Conservation (phyloP, 805 yeast genomes). For the Saturnispora mendoncae region DNA sequence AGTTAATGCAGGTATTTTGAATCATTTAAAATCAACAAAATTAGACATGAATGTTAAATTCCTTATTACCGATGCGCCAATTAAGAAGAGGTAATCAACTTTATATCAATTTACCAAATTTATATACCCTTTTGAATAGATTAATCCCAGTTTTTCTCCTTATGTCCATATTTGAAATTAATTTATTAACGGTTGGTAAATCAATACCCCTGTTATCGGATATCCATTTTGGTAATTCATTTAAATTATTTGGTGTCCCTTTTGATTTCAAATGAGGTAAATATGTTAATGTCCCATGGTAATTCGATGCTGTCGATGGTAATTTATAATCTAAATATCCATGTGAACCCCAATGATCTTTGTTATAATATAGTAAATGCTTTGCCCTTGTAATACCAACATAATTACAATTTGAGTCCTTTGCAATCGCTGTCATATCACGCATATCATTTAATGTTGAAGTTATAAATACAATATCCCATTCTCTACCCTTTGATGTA, state of each 20-base stretch:
- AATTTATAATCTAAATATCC: constrained; percentile 16
- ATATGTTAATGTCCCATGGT: constrained; percentile 10
- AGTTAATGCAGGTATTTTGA: constrained; percentile 21
- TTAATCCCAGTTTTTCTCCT: background rate
- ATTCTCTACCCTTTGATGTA: constrained; percentile 67
- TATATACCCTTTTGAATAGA: constrained; percentile 1
- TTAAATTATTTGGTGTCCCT: constrained; percentile 9
- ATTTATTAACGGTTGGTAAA: background rate
- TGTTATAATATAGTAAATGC: constrained; percentile 33
- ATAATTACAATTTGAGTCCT: constrained; percentile 30
- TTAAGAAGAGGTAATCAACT: constrained; percentile 20
- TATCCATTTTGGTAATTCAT: constrained; percentile 8
- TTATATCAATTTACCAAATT: background rate
- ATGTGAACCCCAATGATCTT: constrained; percentile 17
- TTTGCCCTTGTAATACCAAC: constrained; percentile 64
- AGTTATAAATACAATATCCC: constrained; percentile 55
- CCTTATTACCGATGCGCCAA: constrained; percentile 40
- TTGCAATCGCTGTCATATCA: background rate
- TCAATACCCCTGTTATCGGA: constrained; percentile 1
- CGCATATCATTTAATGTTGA: constrained; percentile 3
- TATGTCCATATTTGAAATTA: background rate
- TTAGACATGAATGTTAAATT: constrained; percentile 31
- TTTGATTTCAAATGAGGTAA: constrained; percentile 7
- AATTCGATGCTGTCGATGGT: background rate
- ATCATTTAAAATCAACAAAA: constrained; percentile 12